Conservation (phyloP, 1,139 yeast genomes). For the Blastobotrys aristatus region DNA sequence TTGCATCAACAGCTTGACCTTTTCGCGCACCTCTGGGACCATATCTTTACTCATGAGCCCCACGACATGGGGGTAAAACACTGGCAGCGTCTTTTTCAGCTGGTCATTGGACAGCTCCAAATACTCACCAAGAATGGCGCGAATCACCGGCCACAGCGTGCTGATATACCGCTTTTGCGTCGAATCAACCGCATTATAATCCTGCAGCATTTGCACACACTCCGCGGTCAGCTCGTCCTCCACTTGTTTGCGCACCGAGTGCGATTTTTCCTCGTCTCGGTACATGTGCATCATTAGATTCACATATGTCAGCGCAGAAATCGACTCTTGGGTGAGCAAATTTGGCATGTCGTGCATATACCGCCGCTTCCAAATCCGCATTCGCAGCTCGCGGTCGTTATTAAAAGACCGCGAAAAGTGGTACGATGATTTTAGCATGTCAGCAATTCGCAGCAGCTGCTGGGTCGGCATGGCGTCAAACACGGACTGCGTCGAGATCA, state of each 20-base stretch:
- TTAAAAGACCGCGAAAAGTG: constrained; percentile 82
- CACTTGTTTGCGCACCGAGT: constrained; percentile 31
- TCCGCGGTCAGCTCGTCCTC: constrained; percentile 58
- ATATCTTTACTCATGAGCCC: constrained; percentile 63
- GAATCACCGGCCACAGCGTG: constrained; percentile 90
- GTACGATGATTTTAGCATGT: constrained; percentile 62
- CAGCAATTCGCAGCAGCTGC: constrained; percentile 55
- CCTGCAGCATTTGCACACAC: constrained; percentile 62
- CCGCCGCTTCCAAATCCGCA: constrained; percentile 85
- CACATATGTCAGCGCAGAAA: constrained; percentile 82
- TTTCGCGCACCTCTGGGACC: constrained; percentile 62
- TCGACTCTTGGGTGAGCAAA: constrained; percentile 83
- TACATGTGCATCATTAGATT: constrained; percentile 76
- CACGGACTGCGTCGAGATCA: constrained; percentile 61
- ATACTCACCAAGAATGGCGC: constrained; percentile 79
- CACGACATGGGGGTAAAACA: constrained; percentile 63
- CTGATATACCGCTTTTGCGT: constrained; percentile 71
- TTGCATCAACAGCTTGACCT: constrained; percentile 59
- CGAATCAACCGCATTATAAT: constrained; percentile 65
- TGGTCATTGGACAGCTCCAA: constrained; percentile 72
- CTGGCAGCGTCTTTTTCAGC: constrained; percentile 58
- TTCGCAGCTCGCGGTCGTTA: constrained; percentile 80
- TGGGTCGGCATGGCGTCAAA: constrained; percentile 64
- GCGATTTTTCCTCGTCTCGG: constrained; percentile 40
- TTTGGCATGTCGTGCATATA: constrained; percentile 91